These are phyloP conservation scores for Amanita exitialis DNA, from an alignment of 768 basidiomycete species.

Conservation along the genomic window DNA sequence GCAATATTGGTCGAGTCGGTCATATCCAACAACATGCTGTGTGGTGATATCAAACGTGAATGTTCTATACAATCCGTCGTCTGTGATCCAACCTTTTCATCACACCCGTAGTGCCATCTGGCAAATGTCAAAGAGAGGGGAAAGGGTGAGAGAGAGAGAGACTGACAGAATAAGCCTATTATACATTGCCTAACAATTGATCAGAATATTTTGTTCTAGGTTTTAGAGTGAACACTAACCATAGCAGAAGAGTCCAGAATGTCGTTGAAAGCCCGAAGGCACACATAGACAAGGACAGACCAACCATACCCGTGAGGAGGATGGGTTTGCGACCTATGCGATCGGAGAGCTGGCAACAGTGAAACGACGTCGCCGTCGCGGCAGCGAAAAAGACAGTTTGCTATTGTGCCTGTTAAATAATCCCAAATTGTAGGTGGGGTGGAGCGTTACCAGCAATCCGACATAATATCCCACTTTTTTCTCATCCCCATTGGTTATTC, in stretches of 20 bases:
- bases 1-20: conserved; percentile 47
- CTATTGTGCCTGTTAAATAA: conserved; percentile 20
- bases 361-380: conserved; percentile 59
- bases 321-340: conserved; percentile 68
- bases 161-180: conserved; percentile 59
- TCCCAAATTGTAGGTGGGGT: neutral
- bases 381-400: conserved; percentile 71
- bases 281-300: conserved; percentile 59
- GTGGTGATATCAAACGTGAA: neutral
- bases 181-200: conserved; percentile 40
- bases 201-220: neutral
- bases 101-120: conserved; percentile 55
- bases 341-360: conserved; percentile 70
- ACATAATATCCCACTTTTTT: conserved; percentile 69
- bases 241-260: conserved; percentile 52
- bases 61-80: neutral
- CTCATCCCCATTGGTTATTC: conserved; percentile 61
- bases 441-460: conserved; percentile 48
- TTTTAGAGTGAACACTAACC: conserved; percentile 20
- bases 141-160: neutral
- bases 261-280: conserved; percentile 65
- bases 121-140: conserved; percentile 1
- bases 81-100: conserved; percentile 37
- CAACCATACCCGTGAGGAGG: conserved; percentile 53
- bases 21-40: conserved; percentile 46